Evolutionary conservation across 2,329 filamentous ascomycete genomes (phyloP), one percentile per base, ranked within the genome.

Genomic region (Pseudogymnoascus sp.): DNA sequence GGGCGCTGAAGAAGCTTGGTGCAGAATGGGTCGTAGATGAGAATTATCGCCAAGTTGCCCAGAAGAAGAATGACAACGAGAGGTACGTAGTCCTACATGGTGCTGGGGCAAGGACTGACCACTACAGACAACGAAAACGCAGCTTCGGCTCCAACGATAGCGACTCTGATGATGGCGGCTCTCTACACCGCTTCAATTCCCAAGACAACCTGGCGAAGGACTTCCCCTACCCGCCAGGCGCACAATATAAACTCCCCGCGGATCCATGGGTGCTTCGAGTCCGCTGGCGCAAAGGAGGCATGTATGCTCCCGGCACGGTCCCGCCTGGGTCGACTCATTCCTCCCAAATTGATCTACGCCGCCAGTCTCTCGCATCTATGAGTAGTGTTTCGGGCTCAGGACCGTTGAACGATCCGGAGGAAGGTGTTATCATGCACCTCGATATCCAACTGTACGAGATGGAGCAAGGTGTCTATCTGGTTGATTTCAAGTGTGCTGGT

Each of bases 401-500:
- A 21, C 66, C 72, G 21, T 69, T 69, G 25, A 70, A 61, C 28
- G 31, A 64, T 18, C 69, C 71, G 3, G 59, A 73, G 59, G 71
- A 75, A 38, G 68, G 68, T 18, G 87, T 96, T n/a, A 93, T 90
- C 73, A 89, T 97, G 71, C 95, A 96, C 73, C 86, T 99, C 74
- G 93, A 96, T 68, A 97, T 99, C 67, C 95, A 97, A 74, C 88
- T 97, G 61, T 97, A 97, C 76, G 89, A 92, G 73, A 92, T 97
- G 80, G 93, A 97, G 75, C 86, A 87, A 64, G 89, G 90, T 63
- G 93, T 95, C 68, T 97, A 93, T 75, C 88, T 99, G 66, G 95
- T 99, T 59, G 95, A 99, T 75, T 99, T 99, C 81, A 97, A 97
- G 75, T 97, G 93, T 75, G 93, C 95, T 12, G 95, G 95, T 18